Base-by-base conservation (phyloP, 139 green algal species). In the Tetraselmis striata region DNA sequence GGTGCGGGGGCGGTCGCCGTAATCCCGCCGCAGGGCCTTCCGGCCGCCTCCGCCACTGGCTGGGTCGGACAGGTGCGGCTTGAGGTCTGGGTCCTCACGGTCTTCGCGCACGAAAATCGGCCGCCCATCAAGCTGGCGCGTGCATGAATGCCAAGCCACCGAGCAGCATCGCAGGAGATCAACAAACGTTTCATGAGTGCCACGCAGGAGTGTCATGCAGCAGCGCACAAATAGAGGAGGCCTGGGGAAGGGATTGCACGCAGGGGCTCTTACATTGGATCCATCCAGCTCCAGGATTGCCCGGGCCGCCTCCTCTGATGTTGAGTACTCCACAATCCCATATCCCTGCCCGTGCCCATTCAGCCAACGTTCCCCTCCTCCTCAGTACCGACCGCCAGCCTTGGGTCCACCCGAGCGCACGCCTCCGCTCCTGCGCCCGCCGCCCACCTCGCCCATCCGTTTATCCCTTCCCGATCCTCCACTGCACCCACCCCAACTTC, bases 241-340 rank as follows among this genome's bases (percentile, higher is more conserved):
- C 45, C 5, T 25, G 18, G 45, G 45, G 45, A 67, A 67, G 45
- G 18, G 45, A n/a, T n/a, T 85, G 82, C 82, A 76, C 1, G 1
- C 0, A 58, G 22, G 28, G 80, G 28, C 83, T 80, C 74, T 25
- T 67, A 91, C 89, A 83, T 94, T 84, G 26, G 82, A 83, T 23
- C 90, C 85, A 58, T 95, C 87, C 30, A 95, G 89, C 30, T 85
- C 80, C 75, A 89, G 29, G 77, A 97, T 95, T n/a, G 93, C 92
- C 0, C 32, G 78, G 2, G 86, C 83, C 0, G 93, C 93, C 76
- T 91, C 84, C 25, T 93, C 89, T 1, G 89, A 31, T 0, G 84
- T 89, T 80, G 93, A 91, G 83, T 94, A 97, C 85, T 97, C 93
- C n/a, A 96, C 91, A 1, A 95, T 89, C 31, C 92, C 91, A 83